These are phyloP conservation scores for Saccharomycopsis javanensis DNA, from an alignment of 805 yeast genomes.

Conservation along the genomic window DNA sequence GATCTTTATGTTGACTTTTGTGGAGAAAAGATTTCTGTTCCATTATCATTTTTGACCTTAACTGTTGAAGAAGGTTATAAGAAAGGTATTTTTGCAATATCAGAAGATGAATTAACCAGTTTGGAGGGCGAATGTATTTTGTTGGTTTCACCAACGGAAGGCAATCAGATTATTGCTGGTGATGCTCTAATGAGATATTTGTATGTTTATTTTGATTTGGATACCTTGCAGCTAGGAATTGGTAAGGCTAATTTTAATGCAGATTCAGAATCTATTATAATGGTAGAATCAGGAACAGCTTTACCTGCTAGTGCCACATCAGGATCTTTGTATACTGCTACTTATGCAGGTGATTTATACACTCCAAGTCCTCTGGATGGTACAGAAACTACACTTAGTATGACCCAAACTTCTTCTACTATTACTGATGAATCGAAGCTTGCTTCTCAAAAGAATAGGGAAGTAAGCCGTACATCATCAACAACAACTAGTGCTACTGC, in stretches of 20 bases:
- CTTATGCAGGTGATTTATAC: background rate
- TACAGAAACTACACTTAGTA: background rate
- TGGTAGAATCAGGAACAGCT: background rate
- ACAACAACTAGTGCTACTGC: background rate
- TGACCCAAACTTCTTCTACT: background rate
- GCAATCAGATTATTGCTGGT: slow-evolving; percentile 36
- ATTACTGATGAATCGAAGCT: background rate
- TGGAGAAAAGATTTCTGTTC: slow-evolving; percentile 45
- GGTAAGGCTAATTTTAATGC: slow-evolving; percentile 31
- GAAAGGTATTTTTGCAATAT: background rate
- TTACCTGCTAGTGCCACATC: slow-evolving; percentile 1
- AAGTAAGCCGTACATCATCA: background rate
- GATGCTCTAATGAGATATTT: slow-evolving; percentile 43
- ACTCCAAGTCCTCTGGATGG: slow-evolving; percentile 4
- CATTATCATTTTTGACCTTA: slow-evolving; percentile 29
- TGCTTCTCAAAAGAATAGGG: background rate
- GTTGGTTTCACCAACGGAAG: background rate
- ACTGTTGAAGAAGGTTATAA: background rate
- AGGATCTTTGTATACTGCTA: background rate
- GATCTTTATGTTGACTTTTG: slow-evolving; percentile 42
- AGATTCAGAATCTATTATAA: background rate
- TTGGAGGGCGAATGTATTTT: background rate
- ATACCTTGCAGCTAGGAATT: slow-evolving; percentile 32
- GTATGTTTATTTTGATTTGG: slow-evolving; percentile 47
- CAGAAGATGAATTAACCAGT: background rate